These are phyloP conservation scores for Leccinum ponderosum DNA, from an alignment of 1,284 basidiomycete genomes.

Conservation along the genomic window DNA sequence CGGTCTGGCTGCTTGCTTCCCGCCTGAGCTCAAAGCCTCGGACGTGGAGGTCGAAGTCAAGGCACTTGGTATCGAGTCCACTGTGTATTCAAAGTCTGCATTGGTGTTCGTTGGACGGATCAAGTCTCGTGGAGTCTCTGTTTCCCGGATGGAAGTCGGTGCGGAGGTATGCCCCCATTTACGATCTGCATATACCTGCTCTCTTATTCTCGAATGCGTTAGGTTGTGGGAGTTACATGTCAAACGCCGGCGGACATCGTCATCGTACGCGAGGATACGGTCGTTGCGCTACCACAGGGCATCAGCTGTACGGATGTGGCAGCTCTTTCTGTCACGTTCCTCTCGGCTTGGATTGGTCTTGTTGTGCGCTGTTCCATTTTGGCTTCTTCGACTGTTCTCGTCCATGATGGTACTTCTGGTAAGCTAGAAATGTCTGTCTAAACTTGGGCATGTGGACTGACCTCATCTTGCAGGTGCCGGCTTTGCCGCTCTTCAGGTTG, in stretches of 20 bases:
- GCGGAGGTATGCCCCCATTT: conserved; percentile 3
- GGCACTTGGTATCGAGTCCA: conserved; percentile 13
- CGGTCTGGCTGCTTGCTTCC: conserved; percentile 21
- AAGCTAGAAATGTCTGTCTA: not conserved
- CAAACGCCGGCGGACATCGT: conserved; percentile 15
- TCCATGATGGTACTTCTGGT: conserved; percentile 32
- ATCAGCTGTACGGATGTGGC: conserved; percentile 18
- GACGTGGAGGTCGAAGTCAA: conserved; percentile 19
- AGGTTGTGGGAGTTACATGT: conserved; percentile 19
- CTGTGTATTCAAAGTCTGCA: conserved; percentile 8
- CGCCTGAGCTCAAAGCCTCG: conserved; percentile 8
- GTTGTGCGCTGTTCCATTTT: conserved; percentile 18
- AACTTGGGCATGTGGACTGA: conserved; percentile 6
- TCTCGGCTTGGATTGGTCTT: conserved; percentile 31
- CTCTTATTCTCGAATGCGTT: not conserved
- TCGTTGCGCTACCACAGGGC: conserved; percentile 17
- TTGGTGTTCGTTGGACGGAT: conserved; percentile 15
- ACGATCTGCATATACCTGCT: not conserved
- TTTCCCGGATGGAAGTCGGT: conserved; percentile 6
- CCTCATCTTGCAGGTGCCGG: conserved; percentile 14
- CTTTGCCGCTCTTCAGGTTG: conserved; percentile 22
- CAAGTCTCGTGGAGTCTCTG: conserved; percentile 15
- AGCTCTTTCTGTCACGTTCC: conserved; percentile 20
- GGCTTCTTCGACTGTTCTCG: conserved; percentile 23
- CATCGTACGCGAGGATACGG: conserved; percentile 14